Percentiles rank a stretch among this genome's conserved stretches.
These are phyloP conservation scores for Trichoderma simmonsii DNA, from an alignment of 2,329 filamentous ascomycete species.

Conservation along the genomic window DNA sequence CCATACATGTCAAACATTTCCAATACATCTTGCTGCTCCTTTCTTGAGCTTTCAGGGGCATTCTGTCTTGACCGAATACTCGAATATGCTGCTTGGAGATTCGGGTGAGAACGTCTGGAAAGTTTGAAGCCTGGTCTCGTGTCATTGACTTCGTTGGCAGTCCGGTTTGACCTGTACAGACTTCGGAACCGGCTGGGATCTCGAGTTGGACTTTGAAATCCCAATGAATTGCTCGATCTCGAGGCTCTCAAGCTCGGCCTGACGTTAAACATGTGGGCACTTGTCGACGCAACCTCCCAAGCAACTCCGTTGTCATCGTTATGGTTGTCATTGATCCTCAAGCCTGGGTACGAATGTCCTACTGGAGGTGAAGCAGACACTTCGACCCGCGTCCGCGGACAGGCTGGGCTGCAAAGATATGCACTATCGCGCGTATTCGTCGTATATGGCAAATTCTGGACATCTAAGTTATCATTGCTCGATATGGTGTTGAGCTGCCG, in stretches of 20 bases:
- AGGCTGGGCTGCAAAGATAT: conserved; percentile 27
- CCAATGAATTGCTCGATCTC: conserved; percentile 13
- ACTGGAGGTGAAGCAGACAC: conserved; percentile 21
- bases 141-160: neutral
- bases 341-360: conserved; percentile 24
- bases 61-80: conserved; percentile 19
- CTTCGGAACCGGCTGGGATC: neutral
- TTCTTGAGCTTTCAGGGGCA: conserved; percentile 33
- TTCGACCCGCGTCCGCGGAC: conserved; percentile 26
- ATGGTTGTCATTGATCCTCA: conserved; percentile 20
- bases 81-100: conserved; percentile 11
- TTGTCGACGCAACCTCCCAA: neutral
- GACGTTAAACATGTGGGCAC: neutral
- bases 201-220: neutral
- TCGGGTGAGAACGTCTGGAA: neutral
- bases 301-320: conserved; percentile 16
- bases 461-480: conserved; percentile 17
- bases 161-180: neutral
- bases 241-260: conserved; percentile 10
- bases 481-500: conserved; percentile 28
- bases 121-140: neutral
- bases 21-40: conserved; percentile 42
- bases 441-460: neutral
- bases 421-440: conserved; percentile 21
- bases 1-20: conserved; percentile 47